A percentile compares a stretch with the other conserved stretches of the same genome.
phyloP scores from a whole-genome alignment of 1,284 basidiomycete genomes.

The Vanrija sp. region DNA sequence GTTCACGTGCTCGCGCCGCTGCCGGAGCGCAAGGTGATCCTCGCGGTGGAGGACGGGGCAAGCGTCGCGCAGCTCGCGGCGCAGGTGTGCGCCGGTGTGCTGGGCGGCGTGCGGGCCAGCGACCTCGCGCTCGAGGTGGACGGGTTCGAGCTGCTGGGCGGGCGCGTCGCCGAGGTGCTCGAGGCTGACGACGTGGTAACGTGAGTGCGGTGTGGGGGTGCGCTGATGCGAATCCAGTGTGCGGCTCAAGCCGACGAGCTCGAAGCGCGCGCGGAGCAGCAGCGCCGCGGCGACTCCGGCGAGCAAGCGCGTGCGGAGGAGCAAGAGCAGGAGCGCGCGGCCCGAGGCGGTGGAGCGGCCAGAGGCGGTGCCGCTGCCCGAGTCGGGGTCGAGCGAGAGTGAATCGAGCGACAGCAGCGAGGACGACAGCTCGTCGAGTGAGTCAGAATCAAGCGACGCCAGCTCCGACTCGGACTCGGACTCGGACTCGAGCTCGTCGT shows the following conservation, averaged over 20 bases:
- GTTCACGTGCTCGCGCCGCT: constrained; percentile 34
- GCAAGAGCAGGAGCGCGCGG: background rate
- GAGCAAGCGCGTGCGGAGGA: constrained; percentile 1
- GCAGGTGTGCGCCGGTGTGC: background rate
- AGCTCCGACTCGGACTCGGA: constrained; percentile 1
- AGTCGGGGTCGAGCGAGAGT: background rate
- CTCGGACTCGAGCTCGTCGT: constrained; percentile 3
- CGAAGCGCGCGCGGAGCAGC: constrained; percentile 1
- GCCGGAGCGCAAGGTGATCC: constrained; percentile 27
- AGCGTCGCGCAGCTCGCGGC: constrained; percentile 3
- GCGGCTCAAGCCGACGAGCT: constrained; percentile 19
- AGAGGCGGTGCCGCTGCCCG: background rate
- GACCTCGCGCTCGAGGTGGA: constrained; percentile 42
- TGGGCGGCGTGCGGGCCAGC: background rate
- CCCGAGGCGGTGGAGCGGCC: background rate
- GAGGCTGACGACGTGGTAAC: constrained; percentile 37
- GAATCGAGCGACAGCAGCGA: background rate
- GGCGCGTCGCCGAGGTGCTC: constrained; percentile 32
- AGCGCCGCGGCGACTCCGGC: background rate
- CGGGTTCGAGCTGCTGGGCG: constrained; percentile 45
- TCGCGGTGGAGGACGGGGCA: background rate
- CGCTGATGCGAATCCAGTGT: constrained; percentile 16
- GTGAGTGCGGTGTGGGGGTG: constrained; percentile 26
- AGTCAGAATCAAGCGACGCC: background rate
- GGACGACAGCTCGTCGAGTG: constrained; percentile 1